Evolutionary conservation across 2,329 filamentous ascomycete species (phyloP), one percentile per base, ranked within the genome.

Genomic region (Aschersonia sp.): DNA sequence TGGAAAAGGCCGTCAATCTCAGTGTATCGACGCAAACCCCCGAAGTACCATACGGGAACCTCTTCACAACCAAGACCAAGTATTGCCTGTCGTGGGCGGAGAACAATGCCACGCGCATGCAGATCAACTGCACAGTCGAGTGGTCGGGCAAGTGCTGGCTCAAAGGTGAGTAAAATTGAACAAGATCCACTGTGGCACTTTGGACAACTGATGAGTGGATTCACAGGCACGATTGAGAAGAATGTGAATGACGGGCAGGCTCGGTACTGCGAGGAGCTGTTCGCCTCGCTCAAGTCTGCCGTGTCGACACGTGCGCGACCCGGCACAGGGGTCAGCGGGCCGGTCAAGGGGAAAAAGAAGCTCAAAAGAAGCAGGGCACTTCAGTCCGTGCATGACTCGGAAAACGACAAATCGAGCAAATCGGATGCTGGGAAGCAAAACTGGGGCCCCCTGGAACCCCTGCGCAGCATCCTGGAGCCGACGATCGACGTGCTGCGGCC

Each of bases 131-230:
- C 62, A 83, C 81, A 2, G 85, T 95, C 42, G 94, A 98, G 59
- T 98, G 94, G 94, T 83, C 83, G 4, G 89, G 89, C 56, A 98
- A 97, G 73, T 95, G 89, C 69, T 98, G 92, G 92, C 69, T 98
- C 43, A 95, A 92, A 70, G 87, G 89, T 94, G 70, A 61, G 71
- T 59, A 14, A 22, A 41, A 12, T 7, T n/a, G 40, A 9, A 41
- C 40, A n/a, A 12, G 5, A n/a, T 22, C 11, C 40, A 41, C 40
- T 41, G 35, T 9, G 35, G 35, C 35, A 12, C 35, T 39, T 39
- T 12, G 22, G 22, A 22, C 4, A 22, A 45, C 63, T 70, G 53
- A 72, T 49, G 35, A 22, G 11, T 30, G 45, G 46, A 42, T 7
- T 30, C 30, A 30, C 54, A 95, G 88, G 85, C 52, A 86, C 92